Percentiles rank a stretch among this genome's conserved stretches.
phyloP scores from a whole-genome alignment of 1,284 basidiomycete species.

The Boletellus sp. region DNA sequence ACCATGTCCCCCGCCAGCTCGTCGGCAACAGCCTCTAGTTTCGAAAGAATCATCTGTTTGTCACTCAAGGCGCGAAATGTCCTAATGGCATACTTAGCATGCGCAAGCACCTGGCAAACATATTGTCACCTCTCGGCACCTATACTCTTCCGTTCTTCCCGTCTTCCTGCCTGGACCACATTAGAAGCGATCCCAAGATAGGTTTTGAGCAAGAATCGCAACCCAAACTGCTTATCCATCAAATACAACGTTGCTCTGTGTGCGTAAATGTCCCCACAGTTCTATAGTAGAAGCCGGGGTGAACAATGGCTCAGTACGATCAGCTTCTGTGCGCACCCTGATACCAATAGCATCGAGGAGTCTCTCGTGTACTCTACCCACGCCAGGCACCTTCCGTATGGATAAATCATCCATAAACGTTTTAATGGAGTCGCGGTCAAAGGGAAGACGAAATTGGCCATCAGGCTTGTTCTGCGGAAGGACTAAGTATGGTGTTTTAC shows the following conservation, averaged over 20 bases:
- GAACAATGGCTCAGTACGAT: background rate
- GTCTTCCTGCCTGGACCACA: constrained; percentile 65
- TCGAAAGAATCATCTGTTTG: constrained; percentile 63
- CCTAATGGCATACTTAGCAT: constrained; percentile 37
- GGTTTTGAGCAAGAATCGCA: constrained; percentile 68
- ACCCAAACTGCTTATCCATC: constrained; percentile 83
- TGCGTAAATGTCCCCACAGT: constrained; percentile 81
- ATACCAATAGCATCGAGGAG: constrained; percentile 83
- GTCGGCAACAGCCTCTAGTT: constrained; percentile 74
- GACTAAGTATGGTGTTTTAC: background rate
- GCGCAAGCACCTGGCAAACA: background rate
- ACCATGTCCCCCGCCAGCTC: constrained; percentile 80
- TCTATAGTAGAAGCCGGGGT: constrained; percentile 41
- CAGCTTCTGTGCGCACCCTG: constrained; percentile 47
- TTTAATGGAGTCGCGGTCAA: constrained; percentile 61
- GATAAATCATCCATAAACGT: constrained; percentile 73
- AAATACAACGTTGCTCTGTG: constrained; percentile 70
- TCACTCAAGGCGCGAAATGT: constrained; percentile 73
- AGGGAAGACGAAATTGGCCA: constrained; percentile 80
- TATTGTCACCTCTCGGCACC: constrained; percentile 74
- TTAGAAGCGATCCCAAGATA: constrained; percentile 87
- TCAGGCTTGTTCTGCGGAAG: constrained; percentile 83
- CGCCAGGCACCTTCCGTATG: constrained; percentile 82
- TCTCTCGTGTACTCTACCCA: constrained; percentile 85
- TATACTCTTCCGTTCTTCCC: constrained; percentile 86